Percentiles rank a stretch among this genome's conserved stretches.
These are phyloP conservation scores for Pilaira anomala DNA, from an alignment of 192 early-diverging fungal genomes.

Conservation along the genomic window DNA sequence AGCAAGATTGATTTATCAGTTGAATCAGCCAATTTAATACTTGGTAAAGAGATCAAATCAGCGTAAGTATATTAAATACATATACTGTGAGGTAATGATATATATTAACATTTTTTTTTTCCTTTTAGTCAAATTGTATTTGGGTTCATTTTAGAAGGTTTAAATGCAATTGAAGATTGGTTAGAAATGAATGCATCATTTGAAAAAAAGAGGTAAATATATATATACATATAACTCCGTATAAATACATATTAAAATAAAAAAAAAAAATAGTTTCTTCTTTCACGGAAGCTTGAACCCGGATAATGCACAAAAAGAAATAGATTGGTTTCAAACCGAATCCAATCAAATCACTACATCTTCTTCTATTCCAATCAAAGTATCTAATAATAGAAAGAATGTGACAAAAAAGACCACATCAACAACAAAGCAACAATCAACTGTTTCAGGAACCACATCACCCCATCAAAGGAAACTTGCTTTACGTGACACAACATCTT, in stretches of 20 bases:
- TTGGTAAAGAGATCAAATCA: background rate
- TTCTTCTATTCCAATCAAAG: background rate
- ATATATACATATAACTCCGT: constrained; percentile 1
- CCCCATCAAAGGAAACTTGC: background rate
- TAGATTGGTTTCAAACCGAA: constrained; percentile 3
- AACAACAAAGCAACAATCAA: background rate
- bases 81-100: too few relatives aligned
- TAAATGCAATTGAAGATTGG: constrained; percentile 12
- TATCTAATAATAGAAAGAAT: background rate
- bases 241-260: background rate
- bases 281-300: constrained; percentile 3
- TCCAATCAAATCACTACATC: background rate
- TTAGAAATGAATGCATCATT: background rate
- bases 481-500: too few relatives aligned
- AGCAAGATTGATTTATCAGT: background rate
- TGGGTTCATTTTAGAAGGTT: constrained; percentile 17
- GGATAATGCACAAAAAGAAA: background rate
- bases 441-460: background rate
- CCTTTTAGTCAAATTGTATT: background rate
- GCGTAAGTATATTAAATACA: background rate
- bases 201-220: background rate
- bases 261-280: background rate
- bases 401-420: background rate
- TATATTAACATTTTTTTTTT: background rate
- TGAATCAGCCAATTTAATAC: background rate